phyloP scores from a whole-genome alignment of 176 grass and related monocot species.

The Rhynchospora pubera region DNA sequence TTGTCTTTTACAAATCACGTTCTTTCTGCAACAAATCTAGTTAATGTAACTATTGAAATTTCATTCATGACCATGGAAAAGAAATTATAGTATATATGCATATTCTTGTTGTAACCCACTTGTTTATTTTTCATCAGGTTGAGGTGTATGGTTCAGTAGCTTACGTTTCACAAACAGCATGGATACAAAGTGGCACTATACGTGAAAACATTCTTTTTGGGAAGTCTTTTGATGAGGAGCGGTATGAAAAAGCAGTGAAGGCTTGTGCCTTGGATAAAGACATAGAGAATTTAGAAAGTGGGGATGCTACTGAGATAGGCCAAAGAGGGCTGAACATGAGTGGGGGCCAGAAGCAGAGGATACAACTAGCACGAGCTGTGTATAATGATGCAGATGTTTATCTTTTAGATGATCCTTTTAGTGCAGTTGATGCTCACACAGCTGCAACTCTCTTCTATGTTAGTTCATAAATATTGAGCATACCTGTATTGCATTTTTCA shows the following conservation, averaged over 20 bases:
- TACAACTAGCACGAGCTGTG: constrained; percentile 90
- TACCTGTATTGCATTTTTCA: neutral
- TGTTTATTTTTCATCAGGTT: constrained; percentile 36
- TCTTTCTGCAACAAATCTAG: neutral
- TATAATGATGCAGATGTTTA: constrained; percentile 74
- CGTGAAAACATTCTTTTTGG: constrained; percentile 91
- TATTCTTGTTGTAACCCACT: neutral
- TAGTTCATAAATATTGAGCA: constrained; percentile 15
- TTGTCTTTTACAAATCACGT: neutral
- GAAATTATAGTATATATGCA: neutral
- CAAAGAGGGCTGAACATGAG: constrained; percentile 99
- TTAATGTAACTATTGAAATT: neutral
- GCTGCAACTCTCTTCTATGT: constrained; percentile 82
- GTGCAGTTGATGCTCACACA: constrained; percentile 82
- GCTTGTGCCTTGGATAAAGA: constrained; percentile 84
- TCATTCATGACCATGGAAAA: neutral
- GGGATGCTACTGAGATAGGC: constrained; percentile 84
- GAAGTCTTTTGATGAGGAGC: constrained; percentile 48
- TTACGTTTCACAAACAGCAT: constrained; percentile 83
- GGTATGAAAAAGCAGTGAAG: constrained; percentile 57
- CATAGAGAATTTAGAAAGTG: constrained; percentile 63
- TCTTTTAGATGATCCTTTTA: constrained; percentile 92
- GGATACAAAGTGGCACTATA: constrained; percentile 89
- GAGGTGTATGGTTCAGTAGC: constrained; percentile 61
- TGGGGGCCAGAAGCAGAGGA: constrained; percentile 94